Conservation (phyloP, 2,329 filamentous ascomycete species). For the Cadophora malorum region DNA sequence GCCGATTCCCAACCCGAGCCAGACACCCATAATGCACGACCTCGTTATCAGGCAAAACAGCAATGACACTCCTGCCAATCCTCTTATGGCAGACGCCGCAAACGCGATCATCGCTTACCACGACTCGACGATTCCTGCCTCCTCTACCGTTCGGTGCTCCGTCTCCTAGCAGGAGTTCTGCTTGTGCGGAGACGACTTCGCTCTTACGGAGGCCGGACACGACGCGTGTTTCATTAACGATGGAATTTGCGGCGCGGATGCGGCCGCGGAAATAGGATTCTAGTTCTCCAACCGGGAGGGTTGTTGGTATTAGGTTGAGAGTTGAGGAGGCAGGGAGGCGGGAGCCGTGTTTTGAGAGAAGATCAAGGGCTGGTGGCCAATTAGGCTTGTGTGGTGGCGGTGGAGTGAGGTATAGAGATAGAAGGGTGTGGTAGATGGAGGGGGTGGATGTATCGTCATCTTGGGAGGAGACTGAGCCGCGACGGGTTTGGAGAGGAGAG, state of each 20-base stretch:
- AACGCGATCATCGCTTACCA: slow-evolving; percentile 85
- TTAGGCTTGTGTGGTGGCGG: slow-evolving; percentile 74
- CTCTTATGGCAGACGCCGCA: slow-evolving; percentile 94
- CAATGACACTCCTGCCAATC: slow-evolving; percentile 87
- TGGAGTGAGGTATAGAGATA: slow-evolving; percentile 88
- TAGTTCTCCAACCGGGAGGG: slow-evolving; percentile 78
- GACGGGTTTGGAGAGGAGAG: slow-evolving; percentile 46
- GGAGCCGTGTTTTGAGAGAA: slow-evolving; percentile 92
- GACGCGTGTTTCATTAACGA: slow-evolving; percentile 81
- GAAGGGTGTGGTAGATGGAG: slow-evolving; percentile 90
- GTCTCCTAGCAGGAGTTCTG: slow-evolving; percentile 75
- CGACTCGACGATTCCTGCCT: slow-evolving; percentile 71
- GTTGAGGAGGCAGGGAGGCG: slow-evolving; percentile 88
- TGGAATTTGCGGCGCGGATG: slow-evolving; percentile 83
- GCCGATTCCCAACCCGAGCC: slow-evolving; percentile 57
- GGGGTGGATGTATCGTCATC: slow-evolving; percentile 61
- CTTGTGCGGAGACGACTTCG: slow-evolving; percentile 79
- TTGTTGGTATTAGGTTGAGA: slow-evolving; percentile 81
- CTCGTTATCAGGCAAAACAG: slow-evolving; percentile 82
- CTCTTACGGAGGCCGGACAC: slow-evolving; percentile 78
- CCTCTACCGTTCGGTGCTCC: slow-evolving; percentile 58
- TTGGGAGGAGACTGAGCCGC: slow-evolving; percentile 46
- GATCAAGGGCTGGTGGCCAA: slow-evolving; percentile 79
- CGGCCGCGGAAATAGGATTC: slow-evolving; percentile 91
- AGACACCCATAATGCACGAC: slow-evolving; percentile 86